Percentiles rank a stretch among this genome's conserved stretches.
Conservation (phyloP, 176 grass and related monocot species). For the Tuctoria greenei region DNA sequence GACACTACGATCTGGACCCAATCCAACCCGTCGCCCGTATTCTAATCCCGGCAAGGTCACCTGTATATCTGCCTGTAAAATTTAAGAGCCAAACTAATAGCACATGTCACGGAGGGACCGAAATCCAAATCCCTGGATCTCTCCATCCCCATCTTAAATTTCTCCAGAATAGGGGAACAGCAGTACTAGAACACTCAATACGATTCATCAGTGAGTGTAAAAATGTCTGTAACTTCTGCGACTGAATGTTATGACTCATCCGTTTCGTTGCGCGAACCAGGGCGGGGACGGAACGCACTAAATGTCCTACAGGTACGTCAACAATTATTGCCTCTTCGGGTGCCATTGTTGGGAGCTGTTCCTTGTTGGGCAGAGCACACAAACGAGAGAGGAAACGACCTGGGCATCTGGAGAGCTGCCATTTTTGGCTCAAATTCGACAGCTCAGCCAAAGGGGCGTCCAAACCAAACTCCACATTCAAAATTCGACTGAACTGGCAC, state of each 20-base stretch:
- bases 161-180: too few species aligned
- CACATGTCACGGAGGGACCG: constrained; percentile 32
- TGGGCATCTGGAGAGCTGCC: neutral
- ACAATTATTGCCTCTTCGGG: constrained; percentile 44
- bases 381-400: neutral
- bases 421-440: neutral
- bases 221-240: neutral
- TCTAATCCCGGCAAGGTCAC: constrained; percentile 23
- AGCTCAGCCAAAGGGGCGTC: neutral
- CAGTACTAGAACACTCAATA: neutral
- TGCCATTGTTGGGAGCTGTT: constrained; percentile 25
- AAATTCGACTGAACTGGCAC: neutral
- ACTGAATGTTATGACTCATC: constrained; percentile 18
- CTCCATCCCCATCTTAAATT: constrained; percentile 13
- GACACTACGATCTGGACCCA: constrained; percentile 45
- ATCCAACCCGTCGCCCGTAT: constrained; percentile 1
- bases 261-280: constrained; percentile 29
- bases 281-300: constrained; percentile 31
- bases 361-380: constrained; percentile 11
- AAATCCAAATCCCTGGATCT: constrained; percentile 14
- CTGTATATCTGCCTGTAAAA: constrained; percentile 33
- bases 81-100: constrained; percentile 34
- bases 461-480: neutral
- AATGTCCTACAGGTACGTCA: constrained; percentile 37
- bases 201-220: neutral